Evolutionary conservation across 2,329 filamentous ascomycete genomes (phyloP).

Genomic region (Scleromitrula shiraiana): DNA sequence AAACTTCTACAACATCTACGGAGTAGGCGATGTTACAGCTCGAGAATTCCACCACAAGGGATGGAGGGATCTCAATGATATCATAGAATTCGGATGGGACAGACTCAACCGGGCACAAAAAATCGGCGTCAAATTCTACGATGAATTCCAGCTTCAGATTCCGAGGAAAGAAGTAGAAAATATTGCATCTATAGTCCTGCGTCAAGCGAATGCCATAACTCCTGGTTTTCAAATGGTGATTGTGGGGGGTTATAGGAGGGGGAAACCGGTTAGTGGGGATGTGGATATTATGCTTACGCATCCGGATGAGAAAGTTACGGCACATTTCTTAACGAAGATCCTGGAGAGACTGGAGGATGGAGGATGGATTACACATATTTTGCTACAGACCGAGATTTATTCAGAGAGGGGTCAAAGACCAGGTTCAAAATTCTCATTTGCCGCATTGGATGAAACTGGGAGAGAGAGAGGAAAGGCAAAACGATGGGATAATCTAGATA

Average conservation of each 20-base stretch:
- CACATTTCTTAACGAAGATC: constrained; percentile 63
- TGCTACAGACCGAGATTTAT: constrained; percentile 61
- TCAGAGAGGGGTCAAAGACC: constrained; percentile 63
- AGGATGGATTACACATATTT: constrained; percentile 72
- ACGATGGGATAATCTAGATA: constrained; percentile 77
- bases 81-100: constrained; percentile 76
- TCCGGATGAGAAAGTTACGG: constrained; percentile 59
- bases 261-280: constrained; percentile 62
- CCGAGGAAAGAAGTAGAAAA: constrained; percentile 63
- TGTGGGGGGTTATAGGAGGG: constrained; percentile 60
- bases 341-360: constrained; percentile 61
- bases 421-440: constrained; percentile 29
- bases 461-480: constrained; percentile 28
- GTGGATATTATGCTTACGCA: constrained; percentile 84
- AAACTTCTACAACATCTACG: constrained; percentile 80
- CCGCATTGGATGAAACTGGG: too few relatives aligned
- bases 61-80: constrained; percentile 79
- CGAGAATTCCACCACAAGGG: constrained; percentile 71
- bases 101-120: constrained; percentile 73
- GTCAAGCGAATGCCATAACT: constrained; percentile 58
- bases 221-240: constrained; percentile 50
- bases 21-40: constrained; percentile 77
- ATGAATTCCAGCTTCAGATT: constrained; percentile 69
- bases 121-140: constrained; percentile 89
- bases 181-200: constrained; percentile 56